These are phyloP conservation scores for Cubamyces lactineus DNA, from an alignment of 768 basidiomycete genomes.

Conservation along the genomic window DNA sequence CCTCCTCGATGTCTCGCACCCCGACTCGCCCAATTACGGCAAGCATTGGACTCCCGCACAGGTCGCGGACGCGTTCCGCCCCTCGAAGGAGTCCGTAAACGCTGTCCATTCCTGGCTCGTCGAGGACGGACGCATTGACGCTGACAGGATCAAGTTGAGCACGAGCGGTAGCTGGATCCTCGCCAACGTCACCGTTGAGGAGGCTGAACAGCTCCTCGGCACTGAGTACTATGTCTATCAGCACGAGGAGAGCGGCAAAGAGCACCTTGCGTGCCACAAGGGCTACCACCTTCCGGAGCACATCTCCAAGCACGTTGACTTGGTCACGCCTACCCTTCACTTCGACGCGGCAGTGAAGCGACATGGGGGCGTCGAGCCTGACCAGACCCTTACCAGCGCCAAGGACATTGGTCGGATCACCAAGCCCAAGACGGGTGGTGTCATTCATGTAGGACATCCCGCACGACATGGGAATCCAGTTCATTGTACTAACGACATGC, in stretches of 20 bases:
- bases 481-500: too few species aligned
- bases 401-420: constrained; percentile 17
- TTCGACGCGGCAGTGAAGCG: constrained; percentile 51
- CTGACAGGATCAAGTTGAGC: constrained; percentile 43
- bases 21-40: constrained; percentile 53
- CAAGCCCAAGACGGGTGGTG: neutral
- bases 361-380: constrained; percentile 26
- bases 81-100: constrained; percentile 44
- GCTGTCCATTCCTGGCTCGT: constrained; percentile 49
- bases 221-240: constrained; percentile 62
- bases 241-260: constrained; percentile 52
- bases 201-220: constrained; percentile 48
- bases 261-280: constrained; percentile 59
- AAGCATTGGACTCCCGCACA: constrained; percentile 50
- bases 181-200: constrained; percentile 43
- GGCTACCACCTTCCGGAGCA: constrained; percentile 65
- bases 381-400: constrained; percentile 6
- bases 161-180: constrained; percentile 48
- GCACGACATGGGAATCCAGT: neutral
- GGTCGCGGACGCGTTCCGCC: constrained; percentile 50
- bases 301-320: constrained; percentile 61
- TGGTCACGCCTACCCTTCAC: constrained; percentile 73
- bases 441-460: neutral
- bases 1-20: constrained; percentile 53
- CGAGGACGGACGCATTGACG: constrained; percentile 41